Evolutionary conservation across 2,329 filamentous ascomycete genomes (phyloP).

Genomic region (Penicillium brasilianum): DNA sequence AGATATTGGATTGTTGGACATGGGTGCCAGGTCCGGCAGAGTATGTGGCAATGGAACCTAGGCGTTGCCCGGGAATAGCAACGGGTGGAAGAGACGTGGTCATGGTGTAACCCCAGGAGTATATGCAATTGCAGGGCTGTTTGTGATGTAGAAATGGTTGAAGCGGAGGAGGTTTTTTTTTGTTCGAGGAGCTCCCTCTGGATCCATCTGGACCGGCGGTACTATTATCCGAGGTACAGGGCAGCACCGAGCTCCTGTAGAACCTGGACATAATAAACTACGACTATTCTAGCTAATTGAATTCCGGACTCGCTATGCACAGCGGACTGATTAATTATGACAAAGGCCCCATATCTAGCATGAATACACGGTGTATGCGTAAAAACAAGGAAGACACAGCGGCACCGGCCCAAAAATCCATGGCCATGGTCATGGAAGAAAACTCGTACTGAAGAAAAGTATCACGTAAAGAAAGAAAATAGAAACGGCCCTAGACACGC

Average conservation of each 20-base stretch:
- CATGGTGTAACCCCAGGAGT: conserved; percentile 30
- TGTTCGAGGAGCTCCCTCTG: conserved; percentile 20
- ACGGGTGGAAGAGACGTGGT: conserved; percentile 49
- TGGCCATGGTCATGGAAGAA: conserved; percentile 27
- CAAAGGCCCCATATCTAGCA: conserved; percentile 33
- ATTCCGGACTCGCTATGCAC: neutral
- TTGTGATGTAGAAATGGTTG: conserved; percentile 3
- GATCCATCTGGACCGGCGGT: neutral
- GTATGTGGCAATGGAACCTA: conserved; percentile 72
- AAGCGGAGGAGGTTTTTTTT: conserved; percentile 17
- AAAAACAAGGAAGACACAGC: conserved; percentile 29
- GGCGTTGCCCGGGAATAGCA: conserved; percentile 79
- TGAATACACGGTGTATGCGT: conserved; percentile 38
- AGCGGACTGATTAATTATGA: conserved; percentile 28
- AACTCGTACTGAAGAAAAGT: conserved; percentile 22
- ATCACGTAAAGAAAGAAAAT: conserved; percentile 11
- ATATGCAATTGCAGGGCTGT: conserved; percentile 1
- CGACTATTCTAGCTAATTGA: neutral
- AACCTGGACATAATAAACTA: neutral
- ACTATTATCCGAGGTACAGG: neutral
- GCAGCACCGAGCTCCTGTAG: neutral
- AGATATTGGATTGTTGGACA: conserved; percentile 73
- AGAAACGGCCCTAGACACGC: conserved; percentile 33
- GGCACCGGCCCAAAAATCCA: conserved; percentile 25
- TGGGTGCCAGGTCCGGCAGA: conserved; percentile 82